phyloP scores from a whole-genome alignment of 2,329 filamentous ascomycete genomes.

The Elsinoe batatas region DNA sequence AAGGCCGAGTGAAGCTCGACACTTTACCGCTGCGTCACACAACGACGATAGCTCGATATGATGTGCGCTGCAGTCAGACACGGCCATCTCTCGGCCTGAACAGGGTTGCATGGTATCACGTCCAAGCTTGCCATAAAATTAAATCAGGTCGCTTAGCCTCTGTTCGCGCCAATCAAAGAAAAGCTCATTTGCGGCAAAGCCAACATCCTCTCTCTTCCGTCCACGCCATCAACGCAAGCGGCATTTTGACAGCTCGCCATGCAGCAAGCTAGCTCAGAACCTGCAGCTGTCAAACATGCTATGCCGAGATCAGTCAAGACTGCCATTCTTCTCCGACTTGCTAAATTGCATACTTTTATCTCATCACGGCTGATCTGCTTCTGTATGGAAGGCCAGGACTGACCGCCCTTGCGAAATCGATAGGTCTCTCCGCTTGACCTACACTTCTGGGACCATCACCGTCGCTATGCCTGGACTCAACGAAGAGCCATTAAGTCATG shows the following conservation, averaged over 20 bases:
- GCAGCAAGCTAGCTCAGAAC: slow-evolving; percentile 3
- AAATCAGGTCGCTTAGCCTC: neutral
- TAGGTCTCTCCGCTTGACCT: neutral
- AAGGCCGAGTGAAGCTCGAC: neutral
- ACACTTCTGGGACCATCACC: neutral
- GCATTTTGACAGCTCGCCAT: slow-evolving; percentile 10
- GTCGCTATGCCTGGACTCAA: neutral
- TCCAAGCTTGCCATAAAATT: slow-evolving; percentile 2
- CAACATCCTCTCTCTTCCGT: neutral
- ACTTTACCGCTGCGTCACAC: neutral
- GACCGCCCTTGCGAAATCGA: neutral
- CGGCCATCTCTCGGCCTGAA: neutral
- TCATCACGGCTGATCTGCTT: slow-evolving; percentile 1
- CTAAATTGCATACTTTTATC: neutral
- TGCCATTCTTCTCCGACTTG: neutral
- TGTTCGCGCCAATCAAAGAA: slow-evolving; percentile 5
- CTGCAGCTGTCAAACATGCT: slow-evolving; percentile 10
- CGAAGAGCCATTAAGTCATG: neutral
- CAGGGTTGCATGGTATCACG: neutral
- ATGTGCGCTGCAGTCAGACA: neutral
- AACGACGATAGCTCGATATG: neutral
- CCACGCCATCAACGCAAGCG: neutral
- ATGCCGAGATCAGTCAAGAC: slow-evolving; percentile 10
- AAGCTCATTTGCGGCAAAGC: slow-evolving; percentile 3
- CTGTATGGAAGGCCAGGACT: neutral